A percentile compares a stretch with the other conserved stretches of the same genome.
Evolutionary conservation across 164 flowering plant genomes (phyloP).

Genomic region (Magnolia changhungtana): DNA sequence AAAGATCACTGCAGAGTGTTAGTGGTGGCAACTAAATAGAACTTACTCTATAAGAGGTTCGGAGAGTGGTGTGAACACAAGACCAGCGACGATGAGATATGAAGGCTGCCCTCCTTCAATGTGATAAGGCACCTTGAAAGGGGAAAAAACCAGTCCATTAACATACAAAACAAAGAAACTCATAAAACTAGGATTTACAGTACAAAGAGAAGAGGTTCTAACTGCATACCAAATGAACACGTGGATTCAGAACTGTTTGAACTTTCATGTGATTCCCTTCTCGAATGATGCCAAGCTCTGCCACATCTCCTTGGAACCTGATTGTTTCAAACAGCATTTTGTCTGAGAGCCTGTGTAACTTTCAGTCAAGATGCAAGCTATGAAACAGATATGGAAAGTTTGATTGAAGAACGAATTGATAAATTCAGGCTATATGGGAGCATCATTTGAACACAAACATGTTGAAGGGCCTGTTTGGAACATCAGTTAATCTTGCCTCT

Average conservation of each 20-base stretch:
- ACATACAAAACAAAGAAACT: not conserved
- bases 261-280: slow-evolving; percentile 65
- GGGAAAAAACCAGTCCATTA: not conserved
- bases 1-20: not conserved
- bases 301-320: slow-evolving; percentile 92
- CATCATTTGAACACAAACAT: too few species aligned
- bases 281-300: slow-evolving; percentile 84
- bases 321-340: slow-evolving; percentile 16
- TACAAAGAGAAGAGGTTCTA: not conserved
- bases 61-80: slow-evolving; percentile 97
- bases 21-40: not conserved
- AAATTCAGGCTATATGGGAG: too few species aligned
- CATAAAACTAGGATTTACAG: not conserved
- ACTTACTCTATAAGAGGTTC: slow-evolving; percentile 95
- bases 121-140: slow-evolving; percentile 80
- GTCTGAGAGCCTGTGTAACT: slow-evolving; percentile 9
- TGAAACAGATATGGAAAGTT: not conserved
- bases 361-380: not conserved
- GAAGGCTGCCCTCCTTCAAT: slow-evolving; percentile 92
- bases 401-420: not conserved
- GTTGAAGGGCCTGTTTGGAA: too few species aligned
- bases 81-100: slow-evolving; percentile 81
- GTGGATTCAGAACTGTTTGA: slow-evolving; percentile 61
- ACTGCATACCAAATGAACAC: slow-evolving; percentile 75
- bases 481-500: too few species aligned